Conservation (phyloP, 2,329 filamentous ascomycete genomes). For the Hypoxylon sp. region DNA sequence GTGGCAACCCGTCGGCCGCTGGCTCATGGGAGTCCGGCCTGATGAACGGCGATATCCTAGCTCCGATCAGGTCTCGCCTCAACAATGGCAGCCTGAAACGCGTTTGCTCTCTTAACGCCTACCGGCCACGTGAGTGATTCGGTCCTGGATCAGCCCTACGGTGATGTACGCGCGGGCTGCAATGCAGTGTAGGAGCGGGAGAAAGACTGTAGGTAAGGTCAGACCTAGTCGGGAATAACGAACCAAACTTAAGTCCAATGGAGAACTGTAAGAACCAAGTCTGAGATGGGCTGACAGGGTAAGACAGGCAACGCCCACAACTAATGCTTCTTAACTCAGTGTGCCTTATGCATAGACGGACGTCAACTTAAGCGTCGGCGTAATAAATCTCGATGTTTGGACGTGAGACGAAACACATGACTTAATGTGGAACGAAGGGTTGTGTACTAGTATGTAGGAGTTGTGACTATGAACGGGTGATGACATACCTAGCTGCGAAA, state of each 20-base stretch:
- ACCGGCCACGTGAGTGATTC: slow-evolving; percentile 31
- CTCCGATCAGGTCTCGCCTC: slow-evolving; percentile 22
- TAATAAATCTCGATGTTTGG: slow-evolving; percentile 33
- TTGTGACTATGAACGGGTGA: slow-evolving; percentile 27
- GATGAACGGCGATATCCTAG: slow-evolving; percentile 21
- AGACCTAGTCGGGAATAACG: slow-evolving; percentile 34
- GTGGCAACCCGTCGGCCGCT: slow-evolving; percentile 13
- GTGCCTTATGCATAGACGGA: slow-evolving; percentile 35
- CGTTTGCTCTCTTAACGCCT: slow-evolving; percentile 15
- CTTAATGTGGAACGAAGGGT: slow-evolving; percentile 41
- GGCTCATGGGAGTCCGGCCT: slow-evolving; percentile 14
- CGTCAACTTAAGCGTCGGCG: slow-evolving; percentile 39
- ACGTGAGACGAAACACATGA: slow-evolving; percentile 41
- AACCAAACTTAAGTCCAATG: slow-evolving; percentile 26
- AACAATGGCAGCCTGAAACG: slow-evolving; percentile 10
- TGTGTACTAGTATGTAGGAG: slow-evolving; percentile 27
- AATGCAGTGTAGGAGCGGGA: slow-evolving; percentile 35
- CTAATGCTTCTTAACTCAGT: slow-evolving; percentile 13
- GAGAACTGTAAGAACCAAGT: slow-evolving; percentile 28
- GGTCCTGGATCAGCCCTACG: slow-evolving; percentile 39
- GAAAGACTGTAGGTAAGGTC: slow-evolving; percentile 34
- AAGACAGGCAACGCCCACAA: slow-evolving; percentile 34
- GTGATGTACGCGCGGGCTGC: slow-evolving; percentile 35
- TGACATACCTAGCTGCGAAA: slow-evolving; percentile 35
- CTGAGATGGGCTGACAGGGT: slow-evolving; percentile 28